Conservation (phyloP, 352 stramenopile species). For the Achlya hypogyna region DNA sequence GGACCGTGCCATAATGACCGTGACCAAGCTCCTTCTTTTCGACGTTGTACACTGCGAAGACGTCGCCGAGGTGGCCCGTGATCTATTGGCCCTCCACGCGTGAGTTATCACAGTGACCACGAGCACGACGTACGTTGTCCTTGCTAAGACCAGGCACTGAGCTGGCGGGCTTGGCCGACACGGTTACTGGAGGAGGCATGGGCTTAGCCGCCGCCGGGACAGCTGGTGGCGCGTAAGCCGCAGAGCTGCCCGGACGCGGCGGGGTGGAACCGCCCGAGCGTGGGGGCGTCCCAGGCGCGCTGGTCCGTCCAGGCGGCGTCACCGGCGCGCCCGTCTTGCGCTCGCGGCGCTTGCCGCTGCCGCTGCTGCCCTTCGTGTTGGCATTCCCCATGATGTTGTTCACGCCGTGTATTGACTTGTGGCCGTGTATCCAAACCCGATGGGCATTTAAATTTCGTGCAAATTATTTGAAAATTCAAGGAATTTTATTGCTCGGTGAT, state of each 20-base stretch:
- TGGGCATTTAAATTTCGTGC: no score
- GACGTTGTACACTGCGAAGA: conserved; percentile 83
- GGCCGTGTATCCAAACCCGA: no score
- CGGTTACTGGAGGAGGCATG: conserved; percentile 9
- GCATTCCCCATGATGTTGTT: neutral
- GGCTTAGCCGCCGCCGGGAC: neutral
- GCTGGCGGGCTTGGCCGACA: neutral
- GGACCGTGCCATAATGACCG: conserved; percentile 95
- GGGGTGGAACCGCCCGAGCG: neutral
- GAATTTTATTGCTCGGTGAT: no score
- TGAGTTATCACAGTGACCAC: neutral
- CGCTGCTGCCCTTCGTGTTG: neutral
- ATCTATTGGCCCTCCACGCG: conserved; percentile 51
- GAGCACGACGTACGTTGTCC: conserved; percentile 9
- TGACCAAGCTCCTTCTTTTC: conserved; percentile 83
- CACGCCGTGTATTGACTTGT: neutral
- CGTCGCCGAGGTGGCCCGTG: conserved; percentile 67
- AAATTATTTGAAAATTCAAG: no score
- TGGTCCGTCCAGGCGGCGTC: neutral
- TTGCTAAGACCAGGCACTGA: neutral
- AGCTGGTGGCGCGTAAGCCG: neutral
- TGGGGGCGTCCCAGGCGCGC: conserved; percentile 11
- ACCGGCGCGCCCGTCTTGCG: neutral
- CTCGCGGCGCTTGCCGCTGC: conserved; percentile 8
- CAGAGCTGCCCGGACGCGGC: neutral